Percentiles rank a stretch among this genome's conserved stretches.
Conservation (phyloP, 2,329 filamentous ascomycete species). For the Coniochaeta sp. region DNA sequence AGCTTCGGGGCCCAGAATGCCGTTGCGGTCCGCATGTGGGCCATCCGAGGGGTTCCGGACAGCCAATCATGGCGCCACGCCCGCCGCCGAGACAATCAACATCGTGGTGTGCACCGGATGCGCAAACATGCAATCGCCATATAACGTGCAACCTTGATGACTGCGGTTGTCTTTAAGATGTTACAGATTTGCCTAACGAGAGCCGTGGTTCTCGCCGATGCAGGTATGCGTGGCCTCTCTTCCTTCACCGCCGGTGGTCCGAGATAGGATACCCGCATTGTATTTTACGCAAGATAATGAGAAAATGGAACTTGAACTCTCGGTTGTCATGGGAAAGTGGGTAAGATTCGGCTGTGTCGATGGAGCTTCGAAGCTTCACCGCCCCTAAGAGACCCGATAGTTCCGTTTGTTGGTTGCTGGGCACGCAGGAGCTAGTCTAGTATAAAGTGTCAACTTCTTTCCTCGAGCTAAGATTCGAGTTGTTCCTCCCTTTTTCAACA, state of each 20-base stretch:
- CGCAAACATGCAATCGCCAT: neutral
- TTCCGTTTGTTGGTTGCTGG: neutral
- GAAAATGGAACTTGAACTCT: too few relatives aligned
- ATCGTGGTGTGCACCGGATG: neutral
- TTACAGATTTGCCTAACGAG: neutral
- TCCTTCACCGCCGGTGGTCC: neutral
- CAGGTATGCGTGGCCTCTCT: neutral
- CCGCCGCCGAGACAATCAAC: neutral
- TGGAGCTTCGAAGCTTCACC: neutral
- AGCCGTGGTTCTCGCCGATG: neutral
- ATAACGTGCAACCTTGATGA: neutral
- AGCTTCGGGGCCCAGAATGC: too few relatives aligned
- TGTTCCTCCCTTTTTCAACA: neutral
- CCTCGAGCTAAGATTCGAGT: neutral
- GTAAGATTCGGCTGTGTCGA: neutral
- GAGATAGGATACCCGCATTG: constrained; percentile 1
- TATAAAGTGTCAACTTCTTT: neutral
- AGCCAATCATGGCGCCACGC: neutral
- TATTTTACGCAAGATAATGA: neutral
- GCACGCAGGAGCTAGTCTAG: neutral
- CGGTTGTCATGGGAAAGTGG: neutral
- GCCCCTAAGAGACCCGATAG: neutral
- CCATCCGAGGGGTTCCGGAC: neutral
- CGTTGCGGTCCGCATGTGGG: neutral
- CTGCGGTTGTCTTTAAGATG: too few relatives aligned